A percentile compares a stretch with the other conserved stretches of the same genome.
Evolutionary conservation across 495 filamentous ascomycete species (phyloP).

Genomic region (Neurospora intermedia): DNA sequence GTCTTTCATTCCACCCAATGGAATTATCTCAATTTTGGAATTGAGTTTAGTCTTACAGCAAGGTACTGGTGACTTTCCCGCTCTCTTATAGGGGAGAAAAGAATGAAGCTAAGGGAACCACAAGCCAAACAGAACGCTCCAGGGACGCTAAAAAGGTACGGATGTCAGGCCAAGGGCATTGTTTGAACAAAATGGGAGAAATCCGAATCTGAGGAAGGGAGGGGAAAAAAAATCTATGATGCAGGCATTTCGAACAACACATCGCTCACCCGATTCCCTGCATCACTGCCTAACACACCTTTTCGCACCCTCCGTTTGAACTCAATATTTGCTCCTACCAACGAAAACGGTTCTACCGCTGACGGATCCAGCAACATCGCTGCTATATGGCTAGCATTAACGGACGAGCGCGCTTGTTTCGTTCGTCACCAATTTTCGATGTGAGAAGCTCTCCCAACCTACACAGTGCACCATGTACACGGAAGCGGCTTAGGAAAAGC

Average conservation of each 20-base stretch:
- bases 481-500: constrained; percentile 11
- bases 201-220: background rate
- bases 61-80: background rate
- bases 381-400: constrained; percentile 32
- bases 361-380: constrained; percentile 32
- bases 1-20: background rate
- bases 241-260: constrained; percentile 28
- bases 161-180: background rate
- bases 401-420: constrained; percentile 20
- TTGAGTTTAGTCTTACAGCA: background rate
- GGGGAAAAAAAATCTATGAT: constrained; percentile 15
- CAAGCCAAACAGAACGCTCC: background rate
- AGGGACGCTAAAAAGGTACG: background rate
- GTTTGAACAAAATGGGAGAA: background rate
- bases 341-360: constrained; percentile 11
- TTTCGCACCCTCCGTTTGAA: constrained; percentile 27
- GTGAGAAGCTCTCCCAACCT: background rate
- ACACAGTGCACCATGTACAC: constrained; percentile 2
- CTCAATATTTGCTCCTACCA: constrained; percentile 18
- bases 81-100: background rate
- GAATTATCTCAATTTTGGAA: background rate
- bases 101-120: background rate
- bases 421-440: constrained; percentile 10
- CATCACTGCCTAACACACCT: constrained; percentile 43
- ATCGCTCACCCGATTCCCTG: constrained; percentile 33